phyloP scores from a whole-genome alignment of 305 asterid species.

The Andrographis paniculata region DNA sequence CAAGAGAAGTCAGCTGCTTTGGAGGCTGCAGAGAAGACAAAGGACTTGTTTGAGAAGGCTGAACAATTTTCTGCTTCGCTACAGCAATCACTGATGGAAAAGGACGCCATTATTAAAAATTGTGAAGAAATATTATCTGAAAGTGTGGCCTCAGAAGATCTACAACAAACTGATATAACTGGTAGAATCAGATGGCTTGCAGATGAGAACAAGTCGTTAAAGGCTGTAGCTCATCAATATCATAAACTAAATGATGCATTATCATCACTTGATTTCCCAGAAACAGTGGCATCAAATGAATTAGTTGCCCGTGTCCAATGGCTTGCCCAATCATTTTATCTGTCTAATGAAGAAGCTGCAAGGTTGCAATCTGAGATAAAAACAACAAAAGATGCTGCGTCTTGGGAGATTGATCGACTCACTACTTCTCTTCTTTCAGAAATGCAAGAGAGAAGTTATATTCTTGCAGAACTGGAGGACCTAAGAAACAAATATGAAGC shows the following conservation, averaged over 20 bases:
- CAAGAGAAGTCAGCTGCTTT: slow-evolving; percentile 75
- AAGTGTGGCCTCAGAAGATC: slow-evolving; percentile 32
- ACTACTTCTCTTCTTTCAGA: slow-evolving; percentile 50
- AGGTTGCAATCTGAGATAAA: slow-evolving; percentile 50
- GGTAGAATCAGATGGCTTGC: slow-evolving; percentile 62
- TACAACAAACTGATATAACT: slow-evolving; percentile 42
- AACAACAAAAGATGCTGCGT: slow-evolving; percentile 47
- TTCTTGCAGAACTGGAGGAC: slow-evolving; percentile 51
- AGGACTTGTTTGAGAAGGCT: slow-evolving; percentile 41
- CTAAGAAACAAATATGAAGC: slow-evolving; percentile 29
- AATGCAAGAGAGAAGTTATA: slow-evolving; percentile 50
- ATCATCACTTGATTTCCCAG: slow-evolving; percentile 55
- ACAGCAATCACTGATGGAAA: slow-evolving; percentile 63
- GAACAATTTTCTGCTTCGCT: slow-evolving; percentile 46
- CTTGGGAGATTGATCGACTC: slow-evolving; percentile 47
- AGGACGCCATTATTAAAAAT: slow-evolving; percentile 49
- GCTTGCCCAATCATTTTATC: slow-evolving; percentile 56
- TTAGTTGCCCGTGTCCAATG: slow-evolving; percentile 42
- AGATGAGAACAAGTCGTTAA: slow-evolving; percentile 53
- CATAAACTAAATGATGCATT: slow-evolving; percentile 38
- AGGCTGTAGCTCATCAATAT: slow-evolving; percentile 43
- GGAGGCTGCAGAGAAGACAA: slow-evolving; percentile 55
- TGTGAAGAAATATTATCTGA: slow-evolving; percentile 64
- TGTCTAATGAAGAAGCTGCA: slow-evolving; percentile 49
- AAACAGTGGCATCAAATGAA: slow-evolving; percentile 42